A percentile compares a stretch with the other conserved stretches of the same genome.
These are phyloP conservation scores for Noccaea bulbosa DNA, from an alignment of 345 rosid species.

Conservation along the genomic window DNA sequence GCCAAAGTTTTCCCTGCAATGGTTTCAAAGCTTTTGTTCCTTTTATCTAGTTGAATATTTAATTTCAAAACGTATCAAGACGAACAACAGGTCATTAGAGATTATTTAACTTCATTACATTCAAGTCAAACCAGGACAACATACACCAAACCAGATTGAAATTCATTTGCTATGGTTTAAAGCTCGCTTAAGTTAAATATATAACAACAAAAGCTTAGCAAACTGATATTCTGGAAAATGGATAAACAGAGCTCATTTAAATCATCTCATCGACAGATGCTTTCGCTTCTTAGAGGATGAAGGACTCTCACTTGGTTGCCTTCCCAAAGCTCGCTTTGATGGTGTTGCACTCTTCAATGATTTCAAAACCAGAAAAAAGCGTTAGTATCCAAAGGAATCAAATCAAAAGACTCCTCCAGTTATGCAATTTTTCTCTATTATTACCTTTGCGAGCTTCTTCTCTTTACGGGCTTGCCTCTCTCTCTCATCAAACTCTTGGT, in stretches of 20 bases:
- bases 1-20: not conserved
- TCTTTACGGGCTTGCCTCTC: slow-evolving; percentile 99
- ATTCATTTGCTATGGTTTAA: slow-evolving; percentile 1
- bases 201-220: slow-evolving; percentile 9
- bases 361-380: not conserved
- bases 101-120: slow-evolving; percentile 4
- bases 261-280: slow-evolving; percentile 62
- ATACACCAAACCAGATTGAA: slow-evolving; percentile 20
- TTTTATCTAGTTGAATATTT: no score
- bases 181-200: slow-evolving; percentile 8
- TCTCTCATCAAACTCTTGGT: slow-evolving; percentile 95
- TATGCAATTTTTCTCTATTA: not conserved
- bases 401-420: slow-evolving; percentile 4
- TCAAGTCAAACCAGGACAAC: slow-evolving; percentile 12
- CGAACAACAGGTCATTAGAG: not conserved
- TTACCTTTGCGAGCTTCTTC: slow-evolving; percentile 97
- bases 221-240: not conserved
- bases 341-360: slow-evolving; percentile 57
- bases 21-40: not conserved
- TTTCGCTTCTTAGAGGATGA: slow-evolving; percentile 68
- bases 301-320: slow-evolving; percentile 81
- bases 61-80: no score
- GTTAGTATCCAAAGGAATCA: slow-evolving; percentile 11
- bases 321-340: slow-evolving; percentile 67
- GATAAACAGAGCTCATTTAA: slow-evolving; percentile 43